Evolutionary conservation across 2,329 filamentous ascomycete species (phyloP).

Genomic region (Sporothrix phasma): DNA sequence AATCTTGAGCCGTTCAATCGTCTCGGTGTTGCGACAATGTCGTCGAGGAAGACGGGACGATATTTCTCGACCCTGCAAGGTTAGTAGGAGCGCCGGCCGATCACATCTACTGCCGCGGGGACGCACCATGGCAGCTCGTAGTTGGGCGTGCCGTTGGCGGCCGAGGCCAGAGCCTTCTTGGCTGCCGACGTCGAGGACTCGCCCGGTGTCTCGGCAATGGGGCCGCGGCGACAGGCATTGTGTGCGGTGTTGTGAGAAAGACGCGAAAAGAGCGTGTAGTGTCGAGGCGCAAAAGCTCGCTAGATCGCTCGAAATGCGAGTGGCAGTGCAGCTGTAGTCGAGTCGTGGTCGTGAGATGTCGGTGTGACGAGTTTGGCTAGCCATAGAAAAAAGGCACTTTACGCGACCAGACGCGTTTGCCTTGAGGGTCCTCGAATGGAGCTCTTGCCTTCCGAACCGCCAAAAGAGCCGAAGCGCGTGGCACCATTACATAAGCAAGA

Average conservation of each 20-base stretch:
- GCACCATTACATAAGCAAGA: neutral
- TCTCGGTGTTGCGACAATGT: slow-evolving; percentile 96
- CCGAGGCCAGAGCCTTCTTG: slow-evolving; percentile 44
- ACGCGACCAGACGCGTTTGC: slow-evolving; percentile 11
- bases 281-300: neutral
- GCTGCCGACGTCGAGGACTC: slow-evolving; percentile 51
- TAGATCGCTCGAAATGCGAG: neutral
- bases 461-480: neutral
- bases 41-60: slow-evolving; percentile 85
- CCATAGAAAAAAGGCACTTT: slow-evolving; percentile 5
- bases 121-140: slow-evolving; percentile 71
- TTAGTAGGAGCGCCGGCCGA: no score
- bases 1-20: slow-evolving; percentile 92
- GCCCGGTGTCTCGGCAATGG: slow-evolving; percentile 40
- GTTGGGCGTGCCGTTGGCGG: slow-evolving; percentile 40
- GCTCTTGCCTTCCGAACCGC: neutral
- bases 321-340: neutral
- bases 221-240: slow-evolving; percentile 28
- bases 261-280: no score
- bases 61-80: slow-evolving; percentile 88
- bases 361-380: neutral
- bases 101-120: no score
- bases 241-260: neutral
- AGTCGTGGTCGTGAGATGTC: neutral
- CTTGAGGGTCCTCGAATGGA: neutral